Conservation (phyloP, 306 rosid genomes). For the Begonia loranthoides region DNA sequence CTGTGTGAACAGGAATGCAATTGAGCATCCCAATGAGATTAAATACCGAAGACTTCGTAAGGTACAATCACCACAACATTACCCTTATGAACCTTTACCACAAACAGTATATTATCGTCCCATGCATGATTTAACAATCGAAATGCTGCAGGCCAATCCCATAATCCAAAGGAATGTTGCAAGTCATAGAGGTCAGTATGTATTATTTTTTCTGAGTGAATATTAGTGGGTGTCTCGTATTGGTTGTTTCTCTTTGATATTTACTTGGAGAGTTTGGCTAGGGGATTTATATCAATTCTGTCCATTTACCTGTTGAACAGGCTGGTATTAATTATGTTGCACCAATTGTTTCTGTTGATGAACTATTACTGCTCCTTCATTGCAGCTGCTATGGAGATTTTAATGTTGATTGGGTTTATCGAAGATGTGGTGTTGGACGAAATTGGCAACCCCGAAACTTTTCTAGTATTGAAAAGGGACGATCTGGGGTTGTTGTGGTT, state of each 20-base stretch:
- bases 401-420: constrained; percentile 49
- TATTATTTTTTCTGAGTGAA: constrained; percentile 6
- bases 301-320: too few species aligned
- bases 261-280: too few species aligned
- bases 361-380: not conserved
- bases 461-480: constrained; percentile 70
- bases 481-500: constrained; percentile 95
- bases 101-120: constrained; percentile 2
- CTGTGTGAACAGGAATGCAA: constrained; percentile 51
- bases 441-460: constrained; percentile 57
- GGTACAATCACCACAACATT: constrained; percentile 24
- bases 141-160: constrained; percentile 65
- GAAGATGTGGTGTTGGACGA: constrained; percentile 54
- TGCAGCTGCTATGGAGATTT: constrained; percentile 81
- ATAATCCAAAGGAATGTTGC: constrained; percentile 50
- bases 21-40: constrained; percentile 64
- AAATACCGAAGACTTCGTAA: constrained; percentile 66
- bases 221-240: not conserved
- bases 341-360: too few species aligned
- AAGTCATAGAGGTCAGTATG: constrained; percentile 50
- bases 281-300: too few species aligned
- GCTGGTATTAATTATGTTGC: too few species aligned
- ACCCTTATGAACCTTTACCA: not conserved
- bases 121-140: constrained; percentile 9
- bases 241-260: constrained; percentile 1